Evolutionary conservation across 1,284 basidiomycete species (phyloP).

Genomic region (Trichosporon sp.): DNA sequence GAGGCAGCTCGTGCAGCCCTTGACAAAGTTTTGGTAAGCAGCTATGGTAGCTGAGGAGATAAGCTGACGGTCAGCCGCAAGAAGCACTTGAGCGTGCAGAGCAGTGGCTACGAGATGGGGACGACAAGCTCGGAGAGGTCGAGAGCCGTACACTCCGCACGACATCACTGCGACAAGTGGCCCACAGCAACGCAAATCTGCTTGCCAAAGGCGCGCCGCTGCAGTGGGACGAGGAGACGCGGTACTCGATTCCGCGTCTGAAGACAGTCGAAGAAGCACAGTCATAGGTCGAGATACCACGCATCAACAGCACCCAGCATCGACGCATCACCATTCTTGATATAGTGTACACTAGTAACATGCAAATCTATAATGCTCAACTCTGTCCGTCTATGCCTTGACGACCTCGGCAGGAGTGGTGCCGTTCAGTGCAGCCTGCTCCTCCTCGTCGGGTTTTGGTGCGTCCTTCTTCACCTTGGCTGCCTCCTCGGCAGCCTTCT

Average conservation of each 20-base stretch:
- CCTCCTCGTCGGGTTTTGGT: background rate
- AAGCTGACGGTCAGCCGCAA: background rate
- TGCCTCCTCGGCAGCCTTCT: background rate
- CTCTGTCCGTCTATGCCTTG: background rate
- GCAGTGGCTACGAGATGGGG: background rate
- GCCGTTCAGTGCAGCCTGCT: background rate
- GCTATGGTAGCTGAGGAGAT: too few relatives aligned
- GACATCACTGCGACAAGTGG: background rate
- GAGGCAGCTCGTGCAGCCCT: background rate
- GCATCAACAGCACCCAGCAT: background rate
- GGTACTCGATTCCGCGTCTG: background rate
- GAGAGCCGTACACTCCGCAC: background rate
- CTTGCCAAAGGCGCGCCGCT: background rate
- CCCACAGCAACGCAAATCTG: background rate
- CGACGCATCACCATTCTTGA: background rate
- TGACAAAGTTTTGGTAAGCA: background rate
- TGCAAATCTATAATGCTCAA: background rate
- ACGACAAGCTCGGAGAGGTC: background rate
- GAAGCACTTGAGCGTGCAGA: background rate
- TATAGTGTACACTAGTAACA: conserved; percentile 4
- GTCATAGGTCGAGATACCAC: background rate
- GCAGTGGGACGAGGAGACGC: background rate
- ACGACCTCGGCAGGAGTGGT: background rate
- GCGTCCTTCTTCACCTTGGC: background rate
- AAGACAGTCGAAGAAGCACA: background rate